These are phyloP conservation scores for Withania somnifera DNA, from an alignment of 305 asterid genomes.

Conservation along the genomic window DNA sequence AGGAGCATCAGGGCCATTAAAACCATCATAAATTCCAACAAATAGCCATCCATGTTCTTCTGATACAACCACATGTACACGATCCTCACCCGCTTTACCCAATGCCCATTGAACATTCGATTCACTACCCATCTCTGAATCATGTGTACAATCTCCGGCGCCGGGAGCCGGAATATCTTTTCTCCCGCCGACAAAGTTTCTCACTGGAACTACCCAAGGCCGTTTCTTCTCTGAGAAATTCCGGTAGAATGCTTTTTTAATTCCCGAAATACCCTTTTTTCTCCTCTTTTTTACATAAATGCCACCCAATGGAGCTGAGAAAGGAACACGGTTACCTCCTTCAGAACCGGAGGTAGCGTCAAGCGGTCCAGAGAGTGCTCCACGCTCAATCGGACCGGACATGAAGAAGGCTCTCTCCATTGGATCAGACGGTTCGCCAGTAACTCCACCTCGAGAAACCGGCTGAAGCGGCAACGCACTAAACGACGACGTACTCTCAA, in stretches of 20 bases:
- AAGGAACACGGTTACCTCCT: slow-evolving; percentile 45
- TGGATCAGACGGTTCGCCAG: slow-evolving; percentile 56
- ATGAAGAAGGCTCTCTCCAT: slow-evolving; percentile 80
- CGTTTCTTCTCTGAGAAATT: slow-evolving; percentile 52
- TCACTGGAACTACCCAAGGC: slow-evolving; percentile 69
- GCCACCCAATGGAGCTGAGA: slow-evolving; percentile 87
- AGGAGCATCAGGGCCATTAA: slow-evolving; percentile 99
- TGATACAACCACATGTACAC: slow-evolving; percentile 94
- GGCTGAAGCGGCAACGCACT: slow-evolving; percentile 89
- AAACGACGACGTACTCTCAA: slow-evolving; percentile 85
- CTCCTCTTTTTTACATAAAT: slow-evolving; percentile 57
- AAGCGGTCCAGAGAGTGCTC: slow-evolving; percentile 84
- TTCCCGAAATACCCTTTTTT: slow-evolving; percentile 64
- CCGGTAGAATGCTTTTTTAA: slow-evolving; percentile 61
- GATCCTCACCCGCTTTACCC: slow-evolving; percentile 96
- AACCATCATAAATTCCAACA: slow-evolving; percentile 95
- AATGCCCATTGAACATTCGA: slow-evolving; percentile 92
- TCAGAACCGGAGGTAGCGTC: slow-evolving; percentile 30
- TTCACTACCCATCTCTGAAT: slow-evolving; percentile 31
- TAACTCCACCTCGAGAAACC: slow-evolving; percentile 57
- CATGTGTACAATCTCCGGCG: slow-evolving; percentile 29
- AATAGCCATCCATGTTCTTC: slow-evolving; percentile 98
- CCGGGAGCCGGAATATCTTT: slow-evolving; percentile 35
- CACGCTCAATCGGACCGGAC: slow-evolving; percentile 98
- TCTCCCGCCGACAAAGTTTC: slow-evolving; percentile 47